Percentiles rank a stretch among this genome's conserved stretches.
These are phyloP conservation scores for Dryas integrifolia DNA, from an alignment of 331 rosid species.

Conservation along the genomic window DNA sequence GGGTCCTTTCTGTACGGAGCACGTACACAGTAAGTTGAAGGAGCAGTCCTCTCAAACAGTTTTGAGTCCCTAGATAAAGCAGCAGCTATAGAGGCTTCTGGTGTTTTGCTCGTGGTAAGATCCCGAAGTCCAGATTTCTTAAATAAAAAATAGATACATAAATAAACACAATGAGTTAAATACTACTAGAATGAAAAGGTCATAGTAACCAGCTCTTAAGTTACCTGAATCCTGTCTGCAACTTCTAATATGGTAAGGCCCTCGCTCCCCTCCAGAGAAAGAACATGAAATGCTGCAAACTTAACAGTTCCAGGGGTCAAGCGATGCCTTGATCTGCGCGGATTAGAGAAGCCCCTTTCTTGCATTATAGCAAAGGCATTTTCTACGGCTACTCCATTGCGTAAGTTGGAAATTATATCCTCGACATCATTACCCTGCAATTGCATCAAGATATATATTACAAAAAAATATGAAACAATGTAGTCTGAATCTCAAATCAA, in stretches of 20 bases:
- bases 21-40: slow-evolving; percentile 71
- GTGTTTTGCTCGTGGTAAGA: slow-evolving; percentile 75
- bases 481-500: too few relatives aligned
- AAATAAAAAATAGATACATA: background rate
- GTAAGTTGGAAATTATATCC: slow-evolving; percentile 56
- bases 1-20: slow-evolving; percentile 66
- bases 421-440: slow-evolving; percentile 59
- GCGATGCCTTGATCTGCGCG: slow-evolving; percentile 60
- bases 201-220: slow-evolving; percentile 6
- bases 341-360: slow-evolving; percentile 59
- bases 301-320: slow-evolving; percentile 86
- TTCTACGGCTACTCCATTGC: slow-evolving; percentile 70
- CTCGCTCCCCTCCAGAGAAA: slow-evolving; percentile 68
- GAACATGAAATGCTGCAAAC: slow-evolving; percentile 86
- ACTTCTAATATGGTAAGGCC: slow-evolving; percentile 73
- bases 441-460: slow-evolving; percentile 14
- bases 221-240: slow-evolving; percentile 81
- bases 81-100: slow-evolving; percentile 75
- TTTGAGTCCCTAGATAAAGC: slow-evolving; percentile 82
- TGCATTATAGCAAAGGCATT: slow-evolving; percentile 70
- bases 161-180: slow-evolving; percentile 6
- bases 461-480: background rate
- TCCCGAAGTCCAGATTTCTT: slow-evolving; percentile 86
- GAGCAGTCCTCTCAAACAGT: slow-evolving; percentile 79
- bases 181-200: slow-evolving; percentile 7